Evolutionary conservation across 768 basidiomycete genomes (phyloP), one percentile per base, ranked within the genome.

Genomic region (Floccularia luteovirens): DNA sequence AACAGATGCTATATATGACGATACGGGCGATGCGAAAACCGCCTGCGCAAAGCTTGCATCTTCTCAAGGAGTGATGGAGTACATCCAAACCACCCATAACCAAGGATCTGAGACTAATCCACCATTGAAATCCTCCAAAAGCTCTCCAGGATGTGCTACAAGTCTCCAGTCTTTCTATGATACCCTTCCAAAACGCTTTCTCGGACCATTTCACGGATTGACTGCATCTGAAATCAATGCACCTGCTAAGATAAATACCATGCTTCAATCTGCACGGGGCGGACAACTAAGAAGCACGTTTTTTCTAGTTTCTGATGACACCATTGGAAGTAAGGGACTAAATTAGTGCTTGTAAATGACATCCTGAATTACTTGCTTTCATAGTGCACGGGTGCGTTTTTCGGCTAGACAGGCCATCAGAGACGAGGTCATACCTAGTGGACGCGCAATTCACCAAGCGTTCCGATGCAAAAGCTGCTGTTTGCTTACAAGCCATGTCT

Each of bases 401-500:
- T 30, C 75, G 77, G 20, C 47, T 87, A 4, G 66, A 70, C 30
- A 69, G 73, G 20, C 72, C 74, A 2, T 62, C 59, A 3, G 70
- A 74, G 41, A 70, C 66, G 25, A 66, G 61, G 31, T 75, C 79
- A 0, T 87, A 68, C 47, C 54, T 87, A 4, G 78, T 80, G 21
- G 82, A 84, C n/a, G 62, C 77, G 0, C 62, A 64, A 12, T 85
- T 85, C 46, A 48, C 63, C 2, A 80, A 74, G 48, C 75, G 75
- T 2, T 57, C 60, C 0, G 82, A 86, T 38, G 83, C 82, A n/a
- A 83, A 80, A 54, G 66, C 70, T 0, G 85, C 83, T 0, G 84
- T 75, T 2, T 76, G 72, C 43, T 56, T 87, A 17, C 61, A 75
- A 12, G 84, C 82, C 0, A 72, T 86, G 54, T 75, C 79, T 2